These are phyloP conservation scores for Nicotiana otophora DNA, from an alignment of 257 asterid genomes.

Conservation along the genomic window DNA sequence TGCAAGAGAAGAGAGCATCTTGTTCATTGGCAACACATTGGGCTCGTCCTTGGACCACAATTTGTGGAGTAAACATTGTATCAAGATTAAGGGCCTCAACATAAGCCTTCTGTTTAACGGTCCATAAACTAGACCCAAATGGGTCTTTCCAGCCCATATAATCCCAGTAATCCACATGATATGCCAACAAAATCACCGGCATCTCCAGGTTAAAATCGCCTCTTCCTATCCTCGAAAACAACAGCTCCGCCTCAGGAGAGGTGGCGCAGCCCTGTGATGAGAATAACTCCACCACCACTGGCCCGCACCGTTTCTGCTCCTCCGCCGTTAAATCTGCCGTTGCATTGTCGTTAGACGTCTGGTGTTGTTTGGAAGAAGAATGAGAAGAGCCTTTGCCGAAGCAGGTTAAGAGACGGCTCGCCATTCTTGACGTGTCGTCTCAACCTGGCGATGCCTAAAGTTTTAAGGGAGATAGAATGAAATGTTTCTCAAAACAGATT, in stretches of 20 bases:
- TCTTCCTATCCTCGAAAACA: slow-evolving; percentile 77
- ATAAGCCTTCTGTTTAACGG: slow-evolving; percentile 82
- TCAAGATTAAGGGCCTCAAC: slow-evolving; percentile 66
- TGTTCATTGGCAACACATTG: slow-evolving; percentile 58
- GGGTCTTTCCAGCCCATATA: slow-evolving; percentile 94
- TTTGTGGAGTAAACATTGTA: slow-evolving; percentile 68
- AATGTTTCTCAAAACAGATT: background rate
- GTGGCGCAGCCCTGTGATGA: slow-evolving; percentile 92
- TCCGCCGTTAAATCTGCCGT: slow-evolving; percentile 52
- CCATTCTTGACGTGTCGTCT: slow-evolving; percentile 11
- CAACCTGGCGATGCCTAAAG: background rate
- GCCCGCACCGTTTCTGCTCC: slow-evolving; percentile 57
- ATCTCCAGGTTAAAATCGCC: slow-evolving; percentile 66
- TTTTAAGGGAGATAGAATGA: background rate
- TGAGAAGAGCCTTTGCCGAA: slow-evolving; percentile 29
- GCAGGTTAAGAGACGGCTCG: slow-evolving; percentile 12
- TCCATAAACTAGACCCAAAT: slow-evolving; percentile 77
- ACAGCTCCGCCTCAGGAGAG: slow-evolving; percentile 81
- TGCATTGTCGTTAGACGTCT: slow-evolving; percentile 16
- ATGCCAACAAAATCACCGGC: slow-evolving; percentile 66
- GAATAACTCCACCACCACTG: slow-evolving; percentile 82
- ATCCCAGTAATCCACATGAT: slow-evolving; percentile 90
- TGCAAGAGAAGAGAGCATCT: slow-evolving; percentile 45
- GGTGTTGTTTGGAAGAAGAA: slow-evolving; percentile 2
- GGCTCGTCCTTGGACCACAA: slow-evolving; percentile 70